phyloP scores from a whole-genome alignment of 1,284 basidiomycete genomes.

The Somion occarium region DNA sequence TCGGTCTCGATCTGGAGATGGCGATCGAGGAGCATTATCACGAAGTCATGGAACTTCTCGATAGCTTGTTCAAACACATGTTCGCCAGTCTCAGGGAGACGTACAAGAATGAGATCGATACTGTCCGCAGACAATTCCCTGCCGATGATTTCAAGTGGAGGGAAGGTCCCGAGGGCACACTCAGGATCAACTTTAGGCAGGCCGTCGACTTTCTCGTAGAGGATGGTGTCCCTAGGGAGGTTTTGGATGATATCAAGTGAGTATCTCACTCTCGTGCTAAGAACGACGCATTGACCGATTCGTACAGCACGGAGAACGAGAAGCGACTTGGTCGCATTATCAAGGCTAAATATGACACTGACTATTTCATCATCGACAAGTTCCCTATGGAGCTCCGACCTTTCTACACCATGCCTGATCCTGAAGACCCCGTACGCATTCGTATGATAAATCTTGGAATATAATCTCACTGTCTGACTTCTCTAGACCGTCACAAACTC shows the following conservation, averaged over 20 bases:
- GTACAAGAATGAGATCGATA: conserved; percentile 78
- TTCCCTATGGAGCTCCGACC: conserved; percentile 92
- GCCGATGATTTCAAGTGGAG: conserved; percentile 88
- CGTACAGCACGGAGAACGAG: conserved; percentile 81
- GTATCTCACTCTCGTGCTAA: conserved; percentile 24
- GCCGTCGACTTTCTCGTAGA: conserved; percentile 84
- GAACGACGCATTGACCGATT: background rate
- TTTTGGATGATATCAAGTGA: conserved; percentile 85
- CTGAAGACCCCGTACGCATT: conserved; percentile 70
- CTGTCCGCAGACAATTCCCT: conserved; percentile 85
- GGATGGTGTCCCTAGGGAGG: conserved; percentile 73
- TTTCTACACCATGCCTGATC: conserved; percentile 98
- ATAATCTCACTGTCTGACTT: conserved; percentile 7
- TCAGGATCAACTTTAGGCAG: conserved; percentile 82
- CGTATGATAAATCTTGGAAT: conserved; percentile 7
- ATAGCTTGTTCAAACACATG: conserved; percentile 78
- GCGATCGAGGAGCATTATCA: conserved; percentile 97
- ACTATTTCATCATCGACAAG: conserved; percentile 98
- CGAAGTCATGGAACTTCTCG: conserved; percentile 87
- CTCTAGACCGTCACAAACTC: conserved; percentile 87
- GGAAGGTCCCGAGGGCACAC: conserved; percentile 75
- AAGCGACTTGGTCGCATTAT: conserved; percentile 87
- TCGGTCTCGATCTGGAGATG: conserved; percentile 99
- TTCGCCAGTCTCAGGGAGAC: conserved; percentile 79
- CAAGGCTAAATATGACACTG: conserved; percentile 90